These are phyloP conservation scores for Panicum virgatum DNA, from an alignment of 202 grass and related monocot genomes.

Conservation along the genomic window DNA sequence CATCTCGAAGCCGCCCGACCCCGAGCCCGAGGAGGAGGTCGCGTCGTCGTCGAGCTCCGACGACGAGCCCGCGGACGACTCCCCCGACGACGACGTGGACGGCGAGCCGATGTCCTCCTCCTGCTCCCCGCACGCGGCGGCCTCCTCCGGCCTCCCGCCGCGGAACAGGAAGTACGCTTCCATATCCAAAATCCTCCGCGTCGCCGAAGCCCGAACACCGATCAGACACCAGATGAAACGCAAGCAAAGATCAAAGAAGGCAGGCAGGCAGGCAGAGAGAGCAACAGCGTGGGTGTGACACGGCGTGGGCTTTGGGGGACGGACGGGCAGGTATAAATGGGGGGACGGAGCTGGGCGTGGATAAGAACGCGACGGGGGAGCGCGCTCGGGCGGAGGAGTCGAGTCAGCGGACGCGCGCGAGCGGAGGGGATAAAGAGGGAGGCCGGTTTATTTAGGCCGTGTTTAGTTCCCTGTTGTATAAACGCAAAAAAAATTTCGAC, in stretches of 20 bases:
- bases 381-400: background rate
- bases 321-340: constrained; percentile 27
- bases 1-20: constrained; percentile 71
- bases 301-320: background rate
- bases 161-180: constrained; percentile 28
- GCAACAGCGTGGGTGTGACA: background rate
- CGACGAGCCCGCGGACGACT: constrained; percentile 27
- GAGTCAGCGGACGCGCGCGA: constrained; percentile 11
- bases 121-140: constrained; percentile 41
- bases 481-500: no score
- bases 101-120: constrained; percentile 67
- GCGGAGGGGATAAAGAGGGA: constrained; percentile 11
- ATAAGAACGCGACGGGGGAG: constrained; percentile 35
- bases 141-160: background rate
- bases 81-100: constrained; percentile 7
- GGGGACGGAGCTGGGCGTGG: background rate
- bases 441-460: background rate
- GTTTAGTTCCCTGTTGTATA: no score
- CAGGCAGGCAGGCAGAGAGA: background rate
- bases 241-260: background rate
- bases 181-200: background rate
- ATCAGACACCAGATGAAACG: background rate
- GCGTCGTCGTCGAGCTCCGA: constrained; percentile 62
- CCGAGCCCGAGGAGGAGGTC: constrained; percentile 34
- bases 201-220: background rate